phyloP scores from a whole-genome alignment of 2,329 filamentous ascomycete species.

The Pleomassaria siparia region DNA sequence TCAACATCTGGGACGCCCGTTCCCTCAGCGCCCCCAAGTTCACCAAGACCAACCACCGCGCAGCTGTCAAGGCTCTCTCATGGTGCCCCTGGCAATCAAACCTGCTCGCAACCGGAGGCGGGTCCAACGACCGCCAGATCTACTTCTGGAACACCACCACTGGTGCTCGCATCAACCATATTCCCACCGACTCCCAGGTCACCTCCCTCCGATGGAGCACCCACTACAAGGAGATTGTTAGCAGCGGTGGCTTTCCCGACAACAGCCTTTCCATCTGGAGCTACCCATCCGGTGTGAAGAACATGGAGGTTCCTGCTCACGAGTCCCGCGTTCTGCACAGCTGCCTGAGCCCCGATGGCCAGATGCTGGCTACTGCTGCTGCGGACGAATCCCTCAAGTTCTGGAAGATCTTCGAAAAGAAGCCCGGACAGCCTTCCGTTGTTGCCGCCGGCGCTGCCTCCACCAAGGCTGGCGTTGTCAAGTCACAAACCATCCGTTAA shows the following conservation, averaged over 20 bases:
- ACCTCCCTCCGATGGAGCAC: slow-evolving; percentile 96
- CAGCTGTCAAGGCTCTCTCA: slow-evolving; percentile 94
- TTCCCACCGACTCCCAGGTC: slow-evolving; percentile 96
- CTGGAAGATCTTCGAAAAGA: slow-evolving; percentile 99
- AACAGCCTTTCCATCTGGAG: slow-evolving; percentile 99
- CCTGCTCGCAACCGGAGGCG: slow-evolving; percentile 92
- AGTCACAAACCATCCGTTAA: slow-evolving; percentile 77
- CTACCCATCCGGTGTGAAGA: slow-evolving; percentile 95
- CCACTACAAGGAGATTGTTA: slow-evolving; percentile 96
- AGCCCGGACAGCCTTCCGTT: slow-evolving; percentile 70
- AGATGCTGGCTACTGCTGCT: slow-evolving; percentile 94
- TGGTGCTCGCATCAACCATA: slow-evolving; percentile 96
- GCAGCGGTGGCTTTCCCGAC: slow-evolving; percentile 97
- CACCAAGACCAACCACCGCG: slow-evolving; percentile 99
- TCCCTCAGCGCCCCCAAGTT: slow-evolving; percentile 94
- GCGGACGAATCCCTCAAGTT: slow-evolving; percentile 98
- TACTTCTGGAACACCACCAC: slow-evolving; percentile 99
- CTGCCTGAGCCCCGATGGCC: slow-evolving; percentile 93
- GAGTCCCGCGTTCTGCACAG: slow-evolving; percentile 96
- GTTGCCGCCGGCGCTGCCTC: slow-evolving; percentile 68
- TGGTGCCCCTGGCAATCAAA: slow-evolving; percentile 99
- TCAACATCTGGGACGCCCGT: slow-evolving; percentile 98
- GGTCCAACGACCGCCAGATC: slow-evolving; percentile 95
- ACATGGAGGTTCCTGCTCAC: slow-evolving; percentile 95
- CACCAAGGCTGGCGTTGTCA: slow-evolving; percentile 79